Evolutionary conservation across 2,329 filamentous ascomycete genomes (phyloP), one percentile per base, ranked within the genome.

Genomic region (Alternaria metachromatica): DNA sequence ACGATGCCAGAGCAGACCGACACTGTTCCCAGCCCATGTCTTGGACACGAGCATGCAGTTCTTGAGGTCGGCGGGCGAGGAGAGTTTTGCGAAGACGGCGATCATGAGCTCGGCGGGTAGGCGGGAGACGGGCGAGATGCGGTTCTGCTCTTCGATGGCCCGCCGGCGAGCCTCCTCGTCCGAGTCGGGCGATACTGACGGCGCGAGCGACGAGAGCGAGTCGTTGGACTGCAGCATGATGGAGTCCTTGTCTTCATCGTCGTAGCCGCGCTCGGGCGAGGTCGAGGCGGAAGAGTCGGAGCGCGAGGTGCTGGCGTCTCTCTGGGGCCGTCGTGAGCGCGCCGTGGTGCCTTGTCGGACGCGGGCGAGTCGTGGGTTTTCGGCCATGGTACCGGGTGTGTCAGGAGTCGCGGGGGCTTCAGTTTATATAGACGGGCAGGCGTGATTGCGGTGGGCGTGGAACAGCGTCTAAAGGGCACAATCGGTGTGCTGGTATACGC

Each of bases 31-130:
- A 26, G 96, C 92, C 96, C 96, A 99, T 66, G 91, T 89, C 80
- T 94, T 94, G 76, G 91, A 97, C n/a, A 97, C 94, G 68, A 96
- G 85, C 92, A 98, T 94, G 81, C 92, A 96, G 80, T 90, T 90
- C 70, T 93, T 87, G 71, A 97, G 87, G 76, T 99, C 95, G 48
- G 85, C 83, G 3, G 94, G 87, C 12, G 87, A 88, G 73, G 86
- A 90, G 62, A 99, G 87, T 80, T 94, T 96, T 37, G 92, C 86
- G 81, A 99, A 97, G 75, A 98, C 91, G 80, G 90, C 88, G 75
- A 99, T 97, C 77, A 98, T 89, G 65, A 99, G 92, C 84, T 99
- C 96, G 79, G 94, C 95, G 43, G 96, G 96, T 37, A 99, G 86
- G 61, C 92, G 89, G 71, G 92, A 91, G 64, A 97, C 90, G 51